A percentile compares a stretch with the other conserved stretches of the same genome.
Evolutionary conservation across 495 filamentous ascomycete genomes (phyloP).

Genomic region (Platismatia glauca): DNA sequence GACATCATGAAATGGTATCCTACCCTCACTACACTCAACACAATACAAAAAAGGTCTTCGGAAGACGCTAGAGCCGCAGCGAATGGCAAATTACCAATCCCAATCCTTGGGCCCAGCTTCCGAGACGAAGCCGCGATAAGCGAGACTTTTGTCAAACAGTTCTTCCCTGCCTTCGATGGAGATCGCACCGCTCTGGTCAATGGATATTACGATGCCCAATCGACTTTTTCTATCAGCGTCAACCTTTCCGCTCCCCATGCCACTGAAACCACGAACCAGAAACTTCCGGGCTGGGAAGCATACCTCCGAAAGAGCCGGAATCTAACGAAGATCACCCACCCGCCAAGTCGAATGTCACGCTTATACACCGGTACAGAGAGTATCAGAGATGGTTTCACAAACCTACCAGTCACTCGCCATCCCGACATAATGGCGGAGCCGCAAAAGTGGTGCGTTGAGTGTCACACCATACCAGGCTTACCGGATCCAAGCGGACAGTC

Average conservation of each 20-base stretch:
- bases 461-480: conserved; percentile 63
- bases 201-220: conserved; percentile 67
- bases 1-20: conserved; percentile 80
- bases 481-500: conserved; percentile 60
- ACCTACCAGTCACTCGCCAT: conserved; percentile 67
- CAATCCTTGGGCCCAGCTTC: conserved; percentile 59
- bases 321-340: conserved; percentile 56
- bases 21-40: conserved; percentile 61
- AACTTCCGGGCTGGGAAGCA: conserved; percentile 50
- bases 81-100: conserved; percentile 53
- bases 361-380: conserved; percentile 52
- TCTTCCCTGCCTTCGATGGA: conserved; percentile 66
- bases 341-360: conserved; percentile 51
- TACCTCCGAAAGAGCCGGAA: conserved; percentile 81
- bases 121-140: conserved; percentile 66
- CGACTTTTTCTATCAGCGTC: conserved; percentile 68
- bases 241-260: conserved; percentile 55
- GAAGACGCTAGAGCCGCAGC: conserved; percentile 51
- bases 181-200: conserved; percentile 54
- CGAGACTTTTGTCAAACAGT: conserved; percentile 63
- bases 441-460: conserved; percentile 71
- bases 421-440: conserved; percentile 53
- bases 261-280: conserved; percentile 26
- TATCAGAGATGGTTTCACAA: conserved; percentile 60
- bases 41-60: conserved; percentile 57